Conservation (phyloP, 352 stramenopile species). For the Globisporangium yorkense region DNA sequence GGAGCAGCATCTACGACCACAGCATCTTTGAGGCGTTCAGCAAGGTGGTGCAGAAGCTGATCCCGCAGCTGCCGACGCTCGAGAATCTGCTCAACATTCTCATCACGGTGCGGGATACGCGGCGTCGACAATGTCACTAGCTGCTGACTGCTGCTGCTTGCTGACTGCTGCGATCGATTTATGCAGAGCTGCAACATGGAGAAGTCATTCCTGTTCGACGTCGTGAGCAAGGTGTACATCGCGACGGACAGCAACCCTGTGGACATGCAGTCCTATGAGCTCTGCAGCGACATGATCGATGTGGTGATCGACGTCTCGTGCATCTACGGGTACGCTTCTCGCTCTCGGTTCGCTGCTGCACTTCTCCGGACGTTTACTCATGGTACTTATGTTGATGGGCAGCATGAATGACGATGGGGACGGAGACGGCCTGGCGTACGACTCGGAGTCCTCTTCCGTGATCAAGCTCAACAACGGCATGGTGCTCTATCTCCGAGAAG, state of each 20-base stretch:
- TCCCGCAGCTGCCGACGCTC: slow-evolving; percentile 95
- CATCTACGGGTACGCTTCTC: slow-evolving; percentile 89
- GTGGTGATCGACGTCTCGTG: slow-evolving; percentile 98
- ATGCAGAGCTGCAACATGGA: slow-evolving; percentile 96
- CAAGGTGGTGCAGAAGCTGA: slow-evolving; percentile 97
- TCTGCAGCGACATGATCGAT: slow-evolving; percentile 99
- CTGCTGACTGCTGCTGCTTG: background rate
- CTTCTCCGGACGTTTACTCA: background rate
- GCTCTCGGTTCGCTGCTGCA: background rate
- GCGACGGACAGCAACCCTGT: slow-evolving; percentile 97
- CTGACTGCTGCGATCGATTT: background rate
- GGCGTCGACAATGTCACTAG: too few species aligned
- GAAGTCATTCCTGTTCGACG: slow-evolving; percentile 98
- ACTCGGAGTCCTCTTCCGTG: slow-evolving; percentile 94
- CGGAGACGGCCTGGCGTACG: slow-evolving; percentile 91
- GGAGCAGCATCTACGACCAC: slow-evolving; percentile 89
- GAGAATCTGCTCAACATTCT: slow-evolving; percentile 98
- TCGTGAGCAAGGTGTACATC: slow-evolving; percentile 99
- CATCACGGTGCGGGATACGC: slow-evolving; percentile 53
- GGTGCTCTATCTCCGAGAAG: slow-evolving; percentile 92
- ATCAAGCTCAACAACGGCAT: slow-evolving; percentile 98
- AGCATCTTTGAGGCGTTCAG: slow-evolving; percentile 97
- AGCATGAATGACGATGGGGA: slow-evolving; percentile 90
- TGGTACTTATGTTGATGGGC: background rate
- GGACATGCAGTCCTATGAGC: slow-evolving; percentile 97